Evolutionary conservation across 1,284 basidiomycete species (phyloP), one percentile per base, ranked within the genome.

Genomic region (Jaminaea rosea): DNA sequence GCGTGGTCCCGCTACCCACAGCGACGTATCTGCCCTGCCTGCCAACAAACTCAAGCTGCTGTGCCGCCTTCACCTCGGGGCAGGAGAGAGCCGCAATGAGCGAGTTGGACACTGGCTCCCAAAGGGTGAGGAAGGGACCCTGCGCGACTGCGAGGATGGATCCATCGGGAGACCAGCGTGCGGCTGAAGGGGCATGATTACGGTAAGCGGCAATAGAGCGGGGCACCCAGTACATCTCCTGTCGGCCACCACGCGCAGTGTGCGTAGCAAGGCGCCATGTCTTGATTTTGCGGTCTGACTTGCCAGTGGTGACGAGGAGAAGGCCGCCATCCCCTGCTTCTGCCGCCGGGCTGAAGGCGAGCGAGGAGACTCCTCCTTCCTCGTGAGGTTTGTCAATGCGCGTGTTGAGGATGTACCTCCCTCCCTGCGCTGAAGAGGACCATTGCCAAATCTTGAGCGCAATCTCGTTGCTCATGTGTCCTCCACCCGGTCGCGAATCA

Each of bases 301-400:
- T 86, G 2, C 81, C 80, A 1, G 86, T 87, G 21, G 82, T 65
- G 78, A 52, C 85, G 72, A 60, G 79, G 71, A 13, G 76, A 21
- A 34, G 47, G 5, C 29, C 34, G 24, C 72, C 61, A 8, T 11
- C 57, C 48, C n/a, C 49, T n/a, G n/a, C n/a, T n/a, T n/a, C n/a
- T n/a, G n/a, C n/a, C n/a, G n/a, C n/a, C 0, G 77, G 64, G 27
- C 63, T 76, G 62, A 97, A 97, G 5, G 80, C 77, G 47, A 92
- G 67, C 1, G 83, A 80, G 6, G 83, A 83, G 26, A 96, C 78
- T 48, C 79, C 78, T 39, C 78, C 75, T 28, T 78, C 73, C 26
- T 85, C 86, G 75, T 98, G 93, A 7, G 93, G 92, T 27, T 83
- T 80, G 72, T 94, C 88, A 58, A 97, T 83, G 52, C 91, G 84